Percentiles rank a stretch among this genome's conserved stretches.
These are phyloP conservation scores for Gloeophyllum trabeum DNA, from an alignment of 768 basidiomycete genomes.

Conservation along the genomic window DNA sequence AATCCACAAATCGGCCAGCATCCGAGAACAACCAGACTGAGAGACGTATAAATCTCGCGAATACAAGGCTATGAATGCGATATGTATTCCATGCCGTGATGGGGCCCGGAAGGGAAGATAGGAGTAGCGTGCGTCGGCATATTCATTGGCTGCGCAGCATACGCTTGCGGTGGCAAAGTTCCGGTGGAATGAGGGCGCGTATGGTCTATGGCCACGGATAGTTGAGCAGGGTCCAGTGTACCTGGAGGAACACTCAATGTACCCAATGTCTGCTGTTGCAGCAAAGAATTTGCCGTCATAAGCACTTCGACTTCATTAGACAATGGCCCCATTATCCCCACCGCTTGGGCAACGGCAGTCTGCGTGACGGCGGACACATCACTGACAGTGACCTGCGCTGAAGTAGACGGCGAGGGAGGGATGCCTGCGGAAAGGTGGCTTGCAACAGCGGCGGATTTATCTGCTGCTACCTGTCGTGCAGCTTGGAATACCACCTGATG, in stretches of 20 bases:
- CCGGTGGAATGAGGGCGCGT: too few relatives aligned
- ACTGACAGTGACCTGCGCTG: conserved; percentile 37
- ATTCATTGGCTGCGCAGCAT: background rate
- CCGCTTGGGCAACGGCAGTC: conserved; percentile 74
- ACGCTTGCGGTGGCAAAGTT: too few relatives aligned
- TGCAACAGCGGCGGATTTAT: conserved; percentile 32
- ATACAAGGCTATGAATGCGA: too few relatives aligned
- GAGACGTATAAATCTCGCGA: too few relatives aligned
- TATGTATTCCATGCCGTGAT: too few relatives aligned
- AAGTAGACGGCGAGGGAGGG: conserved; percentile 17
- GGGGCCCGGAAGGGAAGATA: too few relatives aligned
- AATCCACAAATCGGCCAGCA: too few relatives aligned
- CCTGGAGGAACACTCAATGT: conserved; percentile 16
- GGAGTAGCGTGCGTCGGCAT: background rate
- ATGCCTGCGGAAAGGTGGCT: conserved; percentile 28
- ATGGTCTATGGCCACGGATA: too few relatives aligned
- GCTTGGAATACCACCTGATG: conserved; percentile 77
- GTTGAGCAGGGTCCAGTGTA: too few relatives aligned
- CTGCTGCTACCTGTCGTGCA: conserved; percentile 45
- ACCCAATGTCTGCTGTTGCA: conserved; percentile 28
- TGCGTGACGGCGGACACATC: conserved; percentile 55
- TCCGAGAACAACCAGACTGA: too few relatives aligned
- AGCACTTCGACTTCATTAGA: conserved; percentile 77
- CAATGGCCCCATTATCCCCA: conserved; percentile 59
- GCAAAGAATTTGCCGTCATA: conserved; percentile 50